A percentile compares a stretch with the other conserved stretches of the same genome.
These are phyloP conservation scores for Arthrocladium fulminans DNA, from an alignment of 2,329 filamentous ascomycete genomes.

Conservation along the genomic window DNA sequence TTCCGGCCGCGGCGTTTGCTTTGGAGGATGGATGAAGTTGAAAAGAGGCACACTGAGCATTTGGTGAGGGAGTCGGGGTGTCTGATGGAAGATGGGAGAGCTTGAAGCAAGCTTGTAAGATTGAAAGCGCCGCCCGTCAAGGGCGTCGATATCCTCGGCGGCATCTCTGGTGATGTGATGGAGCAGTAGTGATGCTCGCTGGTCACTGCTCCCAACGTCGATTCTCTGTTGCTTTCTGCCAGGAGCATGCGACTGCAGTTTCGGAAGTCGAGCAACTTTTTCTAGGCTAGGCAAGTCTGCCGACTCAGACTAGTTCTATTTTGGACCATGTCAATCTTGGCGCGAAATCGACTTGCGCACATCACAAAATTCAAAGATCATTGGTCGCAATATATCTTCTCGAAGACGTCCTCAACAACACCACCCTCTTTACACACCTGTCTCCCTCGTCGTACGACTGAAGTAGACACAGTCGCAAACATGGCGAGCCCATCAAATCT, in stretches of 20 bases:
- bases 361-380: not conserved
- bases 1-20: constrained; percentile 18
- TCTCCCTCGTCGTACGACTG: constrained; percentile 40
- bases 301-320: not conserved
- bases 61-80: constrained; percentile 16
- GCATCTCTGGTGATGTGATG: constrained; percentile 14
- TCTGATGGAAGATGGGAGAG: constrained; percentile 17
- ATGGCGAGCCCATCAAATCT: constrained; percentile 76
- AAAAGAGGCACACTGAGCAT: constrained; percentile 34
- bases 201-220: not conserved
- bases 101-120: constrained; percentile 20
- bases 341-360: not conserved
- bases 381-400: not conserved
- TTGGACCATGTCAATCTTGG: not conserved
- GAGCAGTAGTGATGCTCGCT: not conserved
- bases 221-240: no score
- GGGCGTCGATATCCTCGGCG: constrained; percentile 14
- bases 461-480: constrained; percentile 41
- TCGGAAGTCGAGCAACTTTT: not conserved
- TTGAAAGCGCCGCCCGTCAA: constrained; percentile 17
- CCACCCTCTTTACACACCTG: constrained; percentile 27
- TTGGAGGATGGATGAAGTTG: constrained; percentile 41
- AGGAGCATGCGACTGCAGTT: not conserved
- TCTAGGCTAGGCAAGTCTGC: not conserved
- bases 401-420: constrained; percentile 20